These are phyloP conservation scores for Ascoidea rubescens DNA, from an alignment of 805 yeast species.

Conservation along the genomic window DNA sequence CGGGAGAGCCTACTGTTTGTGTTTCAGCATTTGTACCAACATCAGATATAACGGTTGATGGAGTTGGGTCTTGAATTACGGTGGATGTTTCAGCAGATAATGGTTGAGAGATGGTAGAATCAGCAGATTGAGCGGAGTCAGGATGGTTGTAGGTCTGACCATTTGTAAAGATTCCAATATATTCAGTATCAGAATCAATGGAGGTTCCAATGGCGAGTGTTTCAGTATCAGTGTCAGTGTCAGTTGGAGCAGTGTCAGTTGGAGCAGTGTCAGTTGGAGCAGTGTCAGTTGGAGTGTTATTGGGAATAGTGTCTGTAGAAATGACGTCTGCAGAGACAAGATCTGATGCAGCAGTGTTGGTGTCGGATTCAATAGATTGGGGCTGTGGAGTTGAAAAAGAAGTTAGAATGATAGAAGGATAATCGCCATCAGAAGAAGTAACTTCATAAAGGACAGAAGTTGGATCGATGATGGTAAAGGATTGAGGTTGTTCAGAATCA, in stretches of 20 bases:
- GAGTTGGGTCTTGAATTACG: background rate
- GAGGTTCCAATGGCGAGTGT: background rate
- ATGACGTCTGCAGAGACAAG: too few relatives aligned
- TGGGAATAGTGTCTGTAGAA: too few relatives aligned
- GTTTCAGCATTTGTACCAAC: too few relatives aligned
- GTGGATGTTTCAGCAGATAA: background rate
- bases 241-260: background rate
- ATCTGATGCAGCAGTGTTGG: too few relatives aligned
- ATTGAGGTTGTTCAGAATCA: background rate
- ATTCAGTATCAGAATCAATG: background rate
- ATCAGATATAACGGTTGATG: background rate
- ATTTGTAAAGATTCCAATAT: background rate
- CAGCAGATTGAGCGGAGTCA: background rate
- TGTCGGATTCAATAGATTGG: too few relatives aligned
- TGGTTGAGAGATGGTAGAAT: background rate
- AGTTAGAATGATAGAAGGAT: background rate
- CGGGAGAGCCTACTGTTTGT: too few relatives aligned
- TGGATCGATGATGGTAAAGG: background rate
- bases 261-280: background rate
- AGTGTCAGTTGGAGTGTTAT: background rate
- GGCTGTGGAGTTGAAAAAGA: background rate
- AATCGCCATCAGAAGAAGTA: background rate
- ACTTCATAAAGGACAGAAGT: background rate
- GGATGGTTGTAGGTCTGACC: background rate
- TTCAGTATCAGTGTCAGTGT: background rate